A percentile compares a stretch with the other conserved stretches of the same genome.
phyloP scores from a whole-genome alignment of 805 yeast species.

The Maudiozyma turicensis region DNA sequence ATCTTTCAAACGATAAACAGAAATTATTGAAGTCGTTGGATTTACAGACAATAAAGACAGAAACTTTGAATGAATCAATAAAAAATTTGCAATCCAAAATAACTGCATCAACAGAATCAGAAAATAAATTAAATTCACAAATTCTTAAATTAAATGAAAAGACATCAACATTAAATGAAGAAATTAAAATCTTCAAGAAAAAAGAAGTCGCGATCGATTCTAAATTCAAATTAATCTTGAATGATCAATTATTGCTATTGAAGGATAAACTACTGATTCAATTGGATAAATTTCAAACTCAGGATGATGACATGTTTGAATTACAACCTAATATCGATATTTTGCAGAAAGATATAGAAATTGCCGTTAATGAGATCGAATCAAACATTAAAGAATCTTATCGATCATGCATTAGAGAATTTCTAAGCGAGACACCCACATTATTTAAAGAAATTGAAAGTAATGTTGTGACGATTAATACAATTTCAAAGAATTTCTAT shows the following conservation, averaged over 20 bases:
- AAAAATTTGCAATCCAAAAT: constrained; percentile 20
- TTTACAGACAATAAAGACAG: constrained; percentile 19
- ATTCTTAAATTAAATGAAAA: constrained; percentile 17
- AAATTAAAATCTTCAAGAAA: constrained; percentile 14
- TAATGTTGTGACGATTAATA: constrained; percentile 14
- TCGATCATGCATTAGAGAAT: constrained; percentile 16
- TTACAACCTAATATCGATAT: constrained; percentile 12
- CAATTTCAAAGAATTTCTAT: constrained; percentile 10
- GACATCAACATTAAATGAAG: constrained; percentile 13
- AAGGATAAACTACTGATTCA: constrained; percentile 11
- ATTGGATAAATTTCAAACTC: constrained; percentile 6
- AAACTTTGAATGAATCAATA: constrained; percentile 17
- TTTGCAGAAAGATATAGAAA: constrained; percentile 13
- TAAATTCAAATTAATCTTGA: constrained; percentile 16
- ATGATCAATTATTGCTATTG: constrained; percentile 16
- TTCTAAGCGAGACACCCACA: constrained; percentile 17
- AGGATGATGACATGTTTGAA: constrained; percentile 4
- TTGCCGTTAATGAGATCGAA: constrained; percentile 11
- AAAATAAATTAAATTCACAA: constrained; percentile 15
- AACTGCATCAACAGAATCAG: constrained; percentile 13
- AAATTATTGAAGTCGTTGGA: constrained; percentile 14
- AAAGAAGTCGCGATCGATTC: constrained; percentile 14
- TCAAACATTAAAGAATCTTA: constrained; percentile 15
- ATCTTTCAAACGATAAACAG: constrained; percentile 22
- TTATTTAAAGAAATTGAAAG: constrained; percentile 12